Base-by-base conservation (phyloP, 2,329 filamentous ascomycete genomes). In the Paraphoma sp. region DNA sequence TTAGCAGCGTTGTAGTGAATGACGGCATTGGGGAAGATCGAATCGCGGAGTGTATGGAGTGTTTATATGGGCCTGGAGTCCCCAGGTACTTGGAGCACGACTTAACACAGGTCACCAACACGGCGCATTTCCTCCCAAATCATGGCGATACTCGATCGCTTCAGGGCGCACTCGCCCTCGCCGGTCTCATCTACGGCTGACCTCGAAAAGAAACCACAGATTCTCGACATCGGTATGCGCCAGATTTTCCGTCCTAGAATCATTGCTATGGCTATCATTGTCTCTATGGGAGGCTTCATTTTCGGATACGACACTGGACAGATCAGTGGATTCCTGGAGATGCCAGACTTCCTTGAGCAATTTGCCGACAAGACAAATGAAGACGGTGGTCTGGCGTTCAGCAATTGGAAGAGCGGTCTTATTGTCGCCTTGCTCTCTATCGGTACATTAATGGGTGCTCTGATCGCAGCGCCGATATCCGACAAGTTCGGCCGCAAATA, bases 401-500 rank as follows among this genome's bases (percentile, higher is more conserved):
- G 61, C n/a, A 71, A 75, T 42, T 65, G 63, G 40, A 67, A 72
- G 36, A 70, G 67, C 33, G 73, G 74, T 23, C 65, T 72, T 17
- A 76, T 76, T 40, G 74, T 76, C 29, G 73, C 66, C 11, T 53
- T 76, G 45, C 81, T 92, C 14, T 92, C 88, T 0, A 88, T 88
- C 18, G 90, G 90, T 30, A 92, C 89, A 6, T 90, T 93, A 72
- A 86, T 92, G 57, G 90, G 90, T 29, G 85, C 89, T 6, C 79
- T 93, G 2, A 75, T 79, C 29, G 78, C 79, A 30, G 80, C 86
- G 9, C 86, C 84, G 28, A 76, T 90, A 40, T 84, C 87, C 38
- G 87, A 90, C 58, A 76, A 76, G 3, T 79, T 89, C 45, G 88
- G 88, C 23, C 85, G 88, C 12, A 83, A 84, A 31, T 76, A 84